Conservation (phyloP, 805 yeast genomes). For the Millerozyma miso region DNA sequence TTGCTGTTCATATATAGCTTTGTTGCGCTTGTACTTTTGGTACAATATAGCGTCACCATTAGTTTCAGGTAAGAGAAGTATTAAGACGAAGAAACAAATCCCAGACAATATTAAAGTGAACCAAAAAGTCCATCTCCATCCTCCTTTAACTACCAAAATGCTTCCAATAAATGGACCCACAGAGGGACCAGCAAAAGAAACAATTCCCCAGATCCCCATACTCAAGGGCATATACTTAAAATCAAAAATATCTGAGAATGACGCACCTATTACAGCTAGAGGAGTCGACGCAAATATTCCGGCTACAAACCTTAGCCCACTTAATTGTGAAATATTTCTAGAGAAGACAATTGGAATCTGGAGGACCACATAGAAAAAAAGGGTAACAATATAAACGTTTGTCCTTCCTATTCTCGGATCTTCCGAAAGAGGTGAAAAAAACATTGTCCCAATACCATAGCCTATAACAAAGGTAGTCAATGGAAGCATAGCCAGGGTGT, state of each 20-base stretch:
- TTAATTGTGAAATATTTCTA: conserved; percentile 43
- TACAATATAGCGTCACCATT: conserved; percentile 36
- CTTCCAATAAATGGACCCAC: conserved; percentile 53
- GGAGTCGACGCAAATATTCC: conserved; percentile 53
- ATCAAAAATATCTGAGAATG: conserved; percentile 42
- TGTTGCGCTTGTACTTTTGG: conserved; percentile 42
- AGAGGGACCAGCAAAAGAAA: conserved; percentile 49
- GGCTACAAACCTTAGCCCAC: conserved; percentile 44
- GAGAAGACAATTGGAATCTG: conserved; percentile 51
- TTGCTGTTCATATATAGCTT: conserved; percentile 39
- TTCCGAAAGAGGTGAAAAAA: conserved; percentile 54
- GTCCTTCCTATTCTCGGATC: conserved; percentile 47
- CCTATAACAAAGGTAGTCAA: conserved; percentile 51
- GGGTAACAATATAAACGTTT: conserved; percentile 39
- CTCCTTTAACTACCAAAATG: conserved; percentile 33
- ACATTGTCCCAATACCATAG: conserved; percentile 55
- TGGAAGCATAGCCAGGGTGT: conserved; percentile 42
- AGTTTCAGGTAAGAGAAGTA: conserved; percentile 44
- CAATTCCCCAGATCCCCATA: conserved; percentile 46
- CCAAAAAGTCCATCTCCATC: conserved; percentile 53
- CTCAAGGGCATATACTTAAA: conserved; percentile 38
- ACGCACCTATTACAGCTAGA: conserved; percentile 51
- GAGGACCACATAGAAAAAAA: conserved; percentile 41
- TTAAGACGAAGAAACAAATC: conserved; percentile 11
- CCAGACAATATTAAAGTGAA: conserved; percentile 32